Evolutionary conservation across 495 filamentous ascomycete species (phyloP).

Genomic region (Cryomyces minteri): DNA sequence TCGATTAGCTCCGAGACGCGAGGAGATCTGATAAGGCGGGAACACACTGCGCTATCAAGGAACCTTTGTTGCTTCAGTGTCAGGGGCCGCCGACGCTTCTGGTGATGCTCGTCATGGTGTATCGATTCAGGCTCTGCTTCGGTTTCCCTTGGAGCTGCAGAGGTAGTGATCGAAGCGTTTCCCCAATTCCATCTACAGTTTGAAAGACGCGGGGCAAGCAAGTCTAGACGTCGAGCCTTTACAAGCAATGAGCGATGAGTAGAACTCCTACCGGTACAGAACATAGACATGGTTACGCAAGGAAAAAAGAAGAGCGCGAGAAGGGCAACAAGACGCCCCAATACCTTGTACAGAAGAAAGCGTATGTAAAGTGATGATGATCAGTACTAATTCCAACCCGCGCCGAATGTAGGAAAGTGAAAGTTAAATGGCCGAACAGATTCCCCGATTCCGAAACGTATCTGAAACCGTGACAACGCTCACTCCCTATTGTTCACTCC

Average conservation of each 20-base stretch:
- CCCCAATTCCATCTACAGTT: not conserved
- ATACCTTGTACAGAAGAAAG: too few species aligned
- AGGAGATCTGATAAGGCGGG: not conserved
- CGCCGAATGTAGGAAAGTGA: too few species aligned
- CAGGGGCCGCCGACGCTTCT: conserved; percentile 40
- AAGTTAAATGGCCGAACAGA: too few species aligned
- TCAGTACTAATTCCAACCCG: too few species aligned
- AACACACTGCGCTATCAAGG: conserved; percentile 46
- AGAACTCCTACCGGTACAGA: not conserved
- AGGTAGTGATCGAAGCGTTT: conserved; percentile 18
- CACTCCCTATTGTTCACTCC: too few species aligned
- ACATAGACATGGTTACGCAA: not conserved
- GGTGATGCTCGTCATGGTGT: conserved; percentile 1
- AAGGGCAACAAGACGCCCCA: too few species aligned
- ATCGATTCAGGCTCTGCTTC: not conserved
- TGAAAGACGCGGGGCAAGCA: conserved; percentile 10
- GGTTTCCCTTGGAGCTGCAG: conserved; percentile 8
- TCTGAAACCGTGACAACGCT: too few species aligned
- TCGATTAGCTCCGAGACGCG: conserved; percentile 3
- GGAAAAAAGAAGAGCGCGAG: too few species aligned
- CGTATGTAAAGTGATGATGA: too few species aligned
- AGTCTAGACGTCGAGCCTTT: conserved; percentile 5
- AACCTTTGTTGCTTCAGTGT: conserved; percentile 52
- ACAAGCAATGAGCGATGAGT: not conserved
- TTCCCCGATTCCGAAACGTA: too few species aligned